These are phyloP conservation scores for Chaetomiaceae sp. DNA, from an alignment of 2,329 filamentous ascomycete species.

Conservation along the genomic window DNA sequence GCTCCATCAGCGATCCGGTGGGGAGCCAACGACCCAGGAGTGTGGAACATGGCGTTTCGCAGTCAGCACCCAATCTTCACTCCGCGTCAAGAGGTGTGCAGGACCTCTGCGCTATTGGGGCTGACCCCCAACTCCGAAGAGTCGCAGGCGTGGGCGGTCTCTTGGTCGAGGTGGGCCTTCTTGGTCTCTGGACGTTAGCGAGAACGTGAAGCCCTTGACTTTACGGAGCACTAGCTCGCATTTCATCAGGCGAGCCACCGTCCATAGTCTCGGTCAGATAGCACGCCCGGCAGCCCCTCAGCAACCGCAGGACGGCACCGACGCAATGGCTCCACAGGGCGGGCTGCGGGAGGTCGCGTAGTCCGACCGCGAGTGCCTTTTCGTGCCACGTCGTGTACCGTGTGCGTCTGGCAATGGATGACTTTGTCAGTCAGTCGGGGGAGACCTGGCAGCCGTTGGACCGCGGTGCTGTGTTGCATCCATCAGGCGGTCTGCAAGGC, in stretches of 20 bases:
- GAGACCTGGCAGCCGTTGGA: background rate
- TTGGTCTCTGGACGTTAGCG: background rate
- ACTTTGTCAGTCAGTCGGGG: background rate
- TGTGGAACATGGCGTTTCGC: slow-evolving; percentile 12
- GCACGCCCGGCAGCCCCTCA: background rate
- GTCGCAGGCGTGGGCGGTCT: slow-evolving; percentile 1
- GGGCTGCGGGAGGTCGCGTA: background rate
- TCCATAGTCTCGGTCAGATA: background rate
- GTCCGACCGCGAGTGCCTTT: background rate
- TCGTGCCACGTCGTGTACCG: background rate
- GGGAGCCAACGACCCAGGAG: background rate
- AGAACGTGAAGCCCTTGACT: background rate
- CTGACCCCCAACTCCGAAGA: background rate
- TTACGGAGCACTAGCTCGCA: background rate
- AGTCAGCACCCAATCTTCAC: slow-evolving; percentile 18
- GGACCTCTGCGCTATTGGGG: background rate
- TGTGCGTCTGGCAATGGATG: background rate
- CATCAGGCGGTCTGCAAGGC: slow-evolving; percentile 5
- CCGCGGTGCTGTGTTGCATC: background rate
- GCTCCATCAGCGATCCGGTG: background rate
- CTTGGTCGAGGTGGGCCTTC: background rate
- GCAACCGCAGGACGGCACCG: background rate
- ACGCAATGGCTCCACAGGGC: background rate
- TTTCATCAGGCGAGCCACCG: background rate
- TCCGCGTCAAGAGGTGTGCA: background rate